Percentiles rank a stretch among this genome's conserved stretches.
Conservation (phyloP, 2,329 filamentous ascomycete species). For the Ophiosphaerella korrae region DNA sequence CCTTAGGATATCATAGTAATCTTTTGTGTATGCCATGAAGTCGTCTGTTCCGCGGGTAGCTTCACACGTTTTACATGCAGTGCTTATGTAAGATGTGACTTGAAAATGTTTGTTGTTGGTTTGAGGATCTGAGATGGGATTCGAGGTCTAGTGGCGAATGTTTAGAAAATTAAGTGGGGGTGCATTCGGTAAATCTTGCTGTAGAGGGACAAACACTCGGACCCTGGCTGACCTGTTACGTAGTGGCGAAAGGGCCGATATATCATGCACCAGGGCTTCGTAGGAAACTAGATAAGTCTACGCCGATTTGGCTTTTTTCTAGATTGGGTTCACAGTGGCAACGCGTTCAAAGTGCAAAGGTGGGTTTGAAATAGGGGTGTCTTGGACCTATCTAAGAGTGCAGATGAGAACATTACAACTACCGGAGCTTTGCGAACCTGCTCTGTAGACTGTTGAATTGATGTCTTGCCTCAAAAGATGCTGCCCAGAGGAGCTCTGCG, state of each 20-base stretch:
- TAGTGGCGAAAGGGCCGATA: constrained; percentile 8
- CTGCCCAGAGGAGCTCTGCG: constrained; percentile 27
- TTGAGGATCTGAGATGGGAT: background rate
- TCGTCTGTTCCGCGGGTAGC: background rate
- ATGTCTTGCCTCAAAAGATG: constrained; percentile 27
- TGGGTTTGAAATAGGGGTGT: constrained; percentile 31
- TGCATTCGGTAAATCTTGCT: background rate
- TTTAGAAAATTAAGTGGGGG: constrained; percentile 17
- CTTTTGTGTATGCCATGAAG: constrained; percentile 31
- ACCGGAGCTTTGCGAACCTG: constrained; percentile 22
- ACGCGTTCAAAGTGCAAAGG: background rate
- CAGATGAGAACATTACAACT: constrained; percentile 30
- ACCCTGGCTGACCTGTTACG: background rate
- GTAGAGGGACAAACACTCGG: constrained; percentile 13
- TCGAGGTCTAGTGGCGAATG: background rate
- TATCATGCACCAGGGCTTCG: background rate
- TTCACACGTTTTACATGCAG: background rate
- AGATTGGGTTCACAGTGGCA: background rate
- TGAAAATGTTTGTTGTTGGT: background rate
- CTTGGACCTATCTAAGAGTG: constrained; percentile 39
- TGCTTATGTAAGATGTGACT: too few species aligned
- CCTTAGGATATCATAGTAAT: constrained; percentile 38
- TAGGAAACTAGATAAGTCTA: too few species aligned
- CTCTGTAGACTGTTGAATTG: constrained; percentile 19
- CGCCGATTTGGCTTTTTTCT: too few species aligned